phyloP scores from a whole-genome alignment of 2,329 filamentous ascomycete genomes.

The Fusarium miscanthi region DNA sequence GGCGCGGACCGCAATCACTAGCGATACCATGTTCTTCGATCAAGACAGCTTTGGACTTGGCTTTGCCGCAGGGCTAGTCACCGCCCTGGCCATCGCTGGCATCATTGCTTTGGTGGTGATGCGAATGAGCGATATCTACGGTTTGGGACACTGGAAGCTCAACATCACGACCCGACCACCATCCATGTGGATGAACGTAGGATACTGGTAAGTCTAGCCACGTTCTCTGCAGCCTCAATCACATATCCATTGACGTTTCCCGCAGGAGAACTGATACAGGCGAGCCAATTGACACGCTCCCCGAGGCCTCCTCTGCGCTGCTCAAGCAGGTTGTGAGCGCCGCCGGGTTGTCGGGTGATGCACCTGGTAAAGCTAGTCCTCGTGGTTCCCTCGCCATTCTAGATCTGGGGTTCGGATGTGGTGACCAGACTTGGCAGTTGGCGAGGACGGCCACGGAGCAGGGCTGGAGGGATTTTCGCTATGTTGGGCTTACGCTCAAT shows the following conservation, averaged over 20 bases:
- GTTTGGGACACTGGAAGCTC: slow-evolving; percentile 66
- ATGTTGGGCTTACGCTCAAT: slow-evolving; percentile 65
- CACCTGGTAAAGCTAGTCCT: slow-evolving; percentile 1
- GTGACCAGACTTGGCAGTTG: slow-evolving; percentile 65
- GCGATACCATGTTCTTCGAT: neutral
- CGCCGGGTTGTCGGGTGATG: slow-evolving; percentile 52
- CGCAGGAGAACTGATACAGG: slow-evolving; percentile 48
- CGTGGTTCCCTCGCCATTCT: slow-evolving; percentile 52
- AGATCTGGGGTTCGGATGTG: slow-evolving; percentile 69
- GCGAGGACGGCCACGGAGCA: slow-evolving; percentile 43
- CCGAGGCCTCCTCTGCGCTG: slow-evolving; percentile 61
- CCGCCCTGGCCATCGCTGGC: slow-evolving; percentile 27
- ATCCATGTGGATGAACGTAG: slow-evolving; percentile 74
- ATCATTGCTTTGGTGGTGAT: slow-evolving; percentile 35
- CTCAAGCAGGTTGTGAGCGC: slow-evolving; percentile 58
- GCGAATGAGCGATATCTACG: slow-evolving; percentile 54
- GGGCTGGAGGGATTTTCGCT: slow-evolving; percentile 51
- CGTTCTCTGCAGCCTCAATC: neutral
- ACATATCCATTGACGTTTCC: neutral
- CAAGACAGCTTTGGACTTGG: slow-evolving; percentile 45
- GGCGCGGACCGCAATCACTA: neutral
- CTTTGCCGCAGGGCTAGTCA: slow-evolving; percentile 43
- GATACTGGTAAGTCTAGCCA: slow-evolving; percentile 63
- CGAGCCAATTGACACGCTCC: slow-evolving; percentile 51
- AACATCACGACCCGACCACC: slow-evolving; percentile 59